phyloP scores from a whole-genome alignment of 2,329 filamentous ascomycete genomes.

The Microdochium nivale region DNA sequence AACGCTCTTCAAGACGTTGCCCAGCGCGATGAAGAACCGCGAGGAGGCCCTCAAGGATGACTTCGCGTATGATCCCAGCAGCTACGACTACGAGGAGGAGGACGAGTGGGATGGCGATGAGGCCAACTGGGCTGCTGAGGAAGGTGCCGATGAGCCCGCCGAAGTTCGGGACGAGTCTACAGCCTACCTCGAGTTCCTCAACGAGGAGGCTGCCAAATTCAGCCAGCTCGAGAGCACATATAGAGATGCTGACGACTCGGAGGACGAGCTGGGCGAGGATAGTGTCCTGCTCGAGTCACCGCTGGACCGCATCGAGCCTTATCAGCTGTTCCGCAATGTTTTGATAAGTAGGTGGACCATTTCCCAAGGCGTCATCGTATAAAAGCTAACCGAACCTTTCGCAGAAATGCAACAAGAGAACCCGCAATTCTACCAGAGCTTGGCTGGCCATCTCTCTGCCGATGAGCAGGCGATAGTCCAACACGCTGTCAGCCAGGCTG shows the following conservation, averaged over 20 bases:
- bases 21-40: conserved; percentile 79
- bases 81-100: conserved; percentile 59
- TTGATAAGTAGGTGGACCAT: conserved; percentile 61
- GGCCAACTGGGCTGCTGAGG: conserved; percentile 69
- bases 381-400: conserved; percentile 17
- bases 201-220: conserved; percentile 88
- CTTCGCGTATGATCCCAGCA: conserved; percentile 57
- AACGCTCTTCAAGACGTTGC: conserved; percentile 83
- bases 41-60: conserved; percentile 90
- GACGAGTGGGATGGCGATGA: conserved; percentile 81
- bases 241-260: conserved; percentile 49
- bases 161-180: conserved; percentile 85
- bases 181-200: conserved; percentile 92
- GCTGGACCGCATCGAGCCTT: conserved; percentile 91
- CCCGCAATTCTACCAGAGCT: conserved; percentile 74
- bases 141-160: conserved; percentile 54
- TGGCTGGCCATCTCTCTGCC: conserved; percentile 68
- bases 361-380: not conserved
- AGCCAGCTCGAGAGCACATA: conserved; percentile 46
- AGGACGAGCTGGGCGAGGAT: conserved; percentile 87
- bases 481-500: conserved; percentile 65
- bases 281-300: conserved; percentile 89
- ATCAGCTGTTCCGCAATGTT: conserved; percentile 76
- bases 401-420: conserved; percentile 83
- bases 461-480: conserved; percentile 80